Evolutionary conservation across 2,329 filamentous ascomycete genomes (phyloP).

Genomic region (Cladosporium sphaerospermum): DNA sequence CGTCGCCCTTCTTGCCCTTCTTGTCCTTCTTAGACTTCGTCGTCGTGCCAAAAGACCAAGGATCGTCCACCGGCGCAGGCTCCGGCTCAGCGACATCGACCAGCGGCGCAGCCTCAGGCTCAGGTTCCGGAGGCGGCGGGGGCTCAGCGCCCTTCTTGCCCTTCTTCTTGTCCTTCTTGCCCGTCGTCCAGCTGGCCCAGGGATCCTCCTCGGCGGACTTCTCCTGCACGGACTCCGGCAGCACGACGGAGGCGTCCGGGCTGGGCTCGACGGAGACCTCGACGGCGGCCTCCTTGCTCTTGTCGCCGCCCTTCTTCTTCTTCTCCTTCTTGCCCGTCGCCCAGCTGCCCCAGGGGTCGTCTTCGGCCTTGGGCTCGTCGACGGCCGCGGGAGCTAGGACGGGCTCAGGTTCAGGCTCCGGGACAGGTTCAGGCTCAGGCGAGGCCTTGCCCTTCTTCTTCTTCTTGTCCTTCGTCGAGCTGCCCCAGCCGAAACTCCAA

Average conservation of each 20-base stretch:
- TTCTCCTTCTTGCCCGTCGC: slow-evolving; percentile 51
- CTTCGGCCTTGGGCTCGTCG: slow-evolving; percentile 45
- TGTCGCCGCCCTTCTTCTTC: slow-evolving; percentile 34
- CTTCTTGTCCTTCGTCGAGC: slow-evolving; percentile 17
- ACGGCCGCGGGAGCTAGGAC: slow-evolving; percentile 38
- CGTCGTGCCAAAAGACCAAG: slow-evolving; percentile 22
- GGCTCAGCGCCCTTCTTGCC: slow-evolving; percentile 41
- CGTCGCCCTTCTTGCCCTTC: slow-evolving; percentile 33
- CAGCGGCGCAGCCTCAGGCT: slow-evolving; percentile 11
- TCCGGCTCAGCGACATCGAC: slow-evolving; percentile 17
- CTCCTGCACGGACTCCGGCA: slow-evolving; percentile 35
- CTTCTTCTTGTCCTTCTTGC: slow-evolving; percentile 53
- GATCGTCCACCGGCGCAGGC: slow-evolving; percentile 20
- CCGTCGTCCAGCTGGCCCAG: slow-evolving; percentile 28
- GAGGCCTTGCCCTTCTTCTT: slow-evolving; percentile 20
- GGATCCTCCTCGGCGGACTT: slow-evolving; percentile 31
- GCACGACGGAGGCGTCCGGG: slow-evolving; percentile 33
- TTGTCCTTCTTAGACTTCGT: slow-evolving; percentile 50
- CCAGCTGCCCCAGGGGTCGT: slow-evolving; percentile 47
- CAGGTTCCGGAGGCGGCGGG: slow-evolving; percentile 35
- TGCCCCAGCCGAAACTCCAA: slow-evolving; percentile 12
- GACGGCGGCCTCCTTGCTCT: slow-evolving; percentile 33
- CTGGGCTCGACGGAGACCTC: slow-evolving; percentile 30
- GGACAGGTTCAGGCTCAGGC: slow-evolving; percentile 13
- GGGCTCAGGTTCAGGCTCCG: slow-evolving; percentile 20